Base-by-base conservation (phyloP, 306 rosid genomes). In the Corylus americana region DNA sequence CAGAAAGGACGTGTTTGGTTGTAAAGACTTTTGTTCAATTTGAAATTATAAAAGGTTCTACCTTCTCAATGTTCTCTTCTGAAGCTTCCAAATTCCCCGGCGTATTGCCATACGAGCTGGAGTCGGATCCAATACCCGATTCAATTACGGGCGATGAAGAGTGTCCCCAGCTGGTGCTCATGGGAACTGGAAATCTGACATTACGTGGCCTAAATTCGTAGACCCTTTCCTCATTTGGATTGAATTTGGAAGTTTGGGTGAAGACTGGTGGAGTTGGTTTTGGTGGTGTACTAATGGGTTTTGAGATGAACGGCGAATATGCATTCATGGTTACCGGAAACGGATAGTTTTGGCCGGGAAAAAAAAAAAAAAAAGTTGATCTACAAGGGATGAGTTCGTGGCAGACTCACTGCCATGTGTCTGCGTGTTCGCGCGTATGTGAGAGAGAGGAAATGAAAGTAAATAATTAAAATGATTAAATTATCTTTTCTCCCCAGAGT, bases 41-140 rank as follows among this genome's bases (percentile, higher is more conserved):
- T 18, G 8, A 44, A 76, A 70, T 17, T 62, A 16, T 7, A 11
- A 72, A 11, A 72, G 11, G 9, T 35, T 54, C 16, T 31, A 84
- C 98, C 94, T 87, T 91, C 72, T 94, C 96, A 31, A 92, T 83
- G 66, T n/a, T 54, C 18, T 81, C 94, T 78, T 94, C 98, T 18
- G 88, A 0, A 17, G 78, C 78, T 44, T 86, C 85, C 25, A 66
- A 6, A 61, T 78, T 35, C 77, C 55, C 77, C 3, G 81, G 20
- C 74, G 74, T 77, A 7, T 75, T 47, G 31, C 79, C 78, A 63
- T 81, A 42, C 9, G 50, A 64, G 1, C 44, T 75, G 49, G 85
- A 70, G 63, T 80, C 83, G 77, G 64, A 75, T 50, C 81, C 80
- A 11, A 80, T 11, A 63, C 86, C 64, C 49, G 91, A 78, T 58